Evolutionary conservation across 208 protist genomes (phyloP), one percentile per base, ranked within the genome.

Genomic region (Porcisia hertigi): DNA sequence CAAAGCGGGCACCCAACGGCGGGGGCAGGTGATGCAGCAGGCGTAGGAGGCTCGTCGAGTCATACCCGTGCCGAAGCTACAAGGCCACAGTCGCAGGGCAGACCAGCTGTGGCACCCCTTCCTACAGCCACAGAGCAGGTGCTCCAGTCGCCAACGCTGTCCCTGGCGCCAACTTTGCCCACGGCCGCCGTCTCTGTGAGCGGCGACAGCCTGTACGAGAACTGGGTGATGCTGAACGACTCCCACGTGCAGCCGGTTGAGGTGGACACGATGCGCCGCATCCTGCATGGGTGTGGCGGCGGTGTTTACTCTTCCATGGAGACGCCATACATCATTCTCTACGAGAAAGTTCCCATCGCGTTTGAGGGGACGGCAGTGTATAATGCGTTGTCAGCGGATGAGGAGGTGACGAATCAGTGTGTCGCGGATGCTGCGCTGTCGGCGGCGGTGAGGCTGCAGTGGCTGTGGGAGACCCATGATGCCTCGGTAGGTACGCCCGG

Each of bases 161-260:
- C 63, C 36, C 34, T 75, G 3, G 6, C 34, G 9, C 47, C 76
- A 12, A 36, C 49, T 0, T 63, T 76, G 1, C 76, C 70, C 16
- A 5, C 45, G 1, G 49, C 76, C 3, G 58, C 75, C n/a, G 34
- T 76, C 23, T 71, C 79, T 18, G 63, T 79, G 52, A 55, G 47
- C 16, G 73, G 70, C 11, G 69, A 59, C 11, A 36, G 47, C 62
- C 77, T 80, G 14, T 82, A 72, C 59, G 71, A 73, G 39, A 52
- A 69, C 47, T 93, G 89, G 89, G 82, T 89, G 45, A 84, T 90
- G 81, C 84, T 89, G 47, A 91, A 93, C 74, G 89, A 93, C 71
- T 82, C 82, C 18, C 76, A 76, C 59, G 79, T 93, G 66, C 71
- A 79, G 34, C 6, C 65, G 14, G 71, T 93, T 25, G 25, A 59